Evolutionary conservation across 1,284 basidiomycete species (phyloP).

Genomic region (Trichosporon sp.): DNA sequence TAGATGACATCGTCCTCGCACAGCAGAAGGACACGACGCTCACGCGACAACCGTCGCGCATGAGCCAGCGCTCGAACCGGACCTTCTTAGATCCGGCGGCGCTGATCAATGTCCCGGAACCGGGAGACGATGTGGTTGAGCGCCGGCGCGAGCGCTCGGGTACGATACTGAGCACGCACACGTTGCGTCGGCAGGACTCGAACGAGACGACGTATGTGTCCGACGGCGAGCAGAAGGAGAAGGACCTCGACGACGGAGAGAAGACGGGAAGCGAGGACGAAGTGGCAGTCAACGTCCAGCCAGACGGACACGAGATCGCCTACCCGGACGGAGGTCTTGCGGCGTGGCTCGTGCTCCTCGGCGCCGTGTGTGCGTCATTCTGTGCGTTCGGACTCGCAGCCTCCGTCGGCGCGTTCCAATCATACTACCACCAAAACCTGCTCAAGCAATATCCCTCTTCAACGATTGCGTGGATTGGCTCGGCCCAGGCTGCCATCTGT

Average conservation of each 20-base stretch:
- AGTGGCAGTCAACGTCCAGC: slow-evolving; percentile 21
- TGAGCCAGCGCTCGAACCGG: slow-evolving; percentile 15
- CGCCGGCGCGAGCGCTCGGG: slow-evolving; percentile 11
- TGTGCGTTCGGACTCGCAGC: slow-evolving; percentile 38
- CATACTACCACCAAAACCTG: slow-evolving; percentile 30
- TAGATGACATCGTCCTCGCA: no score
- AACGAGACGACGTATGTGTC: not conserved
- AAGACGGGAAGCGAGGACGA: slow-evolving; percentile 9
- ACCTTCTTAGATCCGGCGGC: slow-evolving; percentile 16
- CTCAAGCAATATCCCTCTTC: slow-evolving; percentile 26
- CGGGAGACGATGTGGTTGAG: slow-evolving; percentile 14
- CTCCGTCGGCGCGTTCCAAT: slow-evolving; percentile 36
- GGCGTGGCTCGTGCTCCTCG: slow-evolving; percentile 29
- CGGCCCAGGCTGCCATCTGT: slow-evolving; percentile 31
- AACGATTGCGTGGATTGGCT: slow-evolving; percentile 37
- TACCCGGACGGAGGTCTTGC: slow-evolving; percentile 28
- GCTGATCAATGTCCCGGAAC: slow-evolving; percentile 12
- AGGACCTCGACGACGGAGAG: slow-evolving; percentile 3
- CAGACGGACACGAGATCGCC: slow-evolving; percentile 17
- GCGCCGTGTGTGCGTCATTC: slow-evolving; percentile 34
- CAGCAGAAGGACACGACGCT: slow-evolving; percentile 5
- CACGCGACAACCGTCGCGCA: slow-evolving; percentile 14
- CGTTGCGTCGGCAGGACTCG: not conserved
- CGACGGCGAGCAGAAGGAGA: slow-evolving; percentile 1
- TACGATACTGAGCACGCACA: slow-evolving; percentile 5